Conservation (phyloP, 768 basidiomycete genomes). For the Psilocybe cyanescens region DNA sequence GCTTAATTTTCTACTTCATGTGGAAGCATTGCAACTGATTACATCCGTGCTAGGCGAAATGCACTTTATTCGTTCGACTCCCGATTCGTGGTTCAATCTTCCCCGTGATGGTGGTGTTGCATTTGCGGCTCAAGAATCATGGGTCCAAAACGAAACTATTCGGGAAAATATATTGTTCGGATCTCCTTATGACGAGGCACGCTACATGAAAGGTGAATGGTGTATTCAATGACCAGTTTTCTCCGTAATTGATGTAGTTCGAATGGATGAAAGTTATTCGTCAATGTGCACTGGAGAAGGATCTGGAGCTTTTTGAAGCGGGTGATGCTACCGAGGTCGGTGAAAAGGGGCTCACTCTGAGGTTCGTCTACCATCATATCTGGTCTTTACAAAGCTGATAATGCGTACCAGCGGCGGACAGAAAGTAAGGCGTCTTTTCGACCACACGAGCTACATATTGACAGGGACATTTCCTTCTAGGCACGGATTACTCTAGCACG, state of each 20-base stretch:
- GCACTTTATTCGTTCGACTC: conserved; percentile 57
- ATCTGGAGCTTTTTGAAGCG: conserved; percentile 67
- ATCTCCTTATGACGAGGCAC: conserved; percentile 70
- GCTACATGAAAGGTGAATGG: conserved; percentile 61
- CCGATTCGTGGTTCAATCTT: conserved; percentile 69
- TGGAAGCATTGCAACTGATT: background rate
- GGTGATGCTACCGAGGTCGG: conserved; percentile 73
- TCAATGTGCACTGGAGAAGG: conserved; percentile 74
- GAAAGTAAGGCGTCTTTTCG: conserved; percentile 26
- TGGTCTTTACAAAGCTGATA: background rate
- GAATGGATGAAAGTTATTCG: conserved; percentile 45
- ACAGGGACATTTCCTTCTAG: conserved; percentile 25
- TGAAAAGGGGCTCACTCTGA: conserved; percentile 64
- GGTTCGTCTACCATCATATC: conserved; percentile 9
- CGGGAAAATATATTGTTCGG: conserved; percentile 87
- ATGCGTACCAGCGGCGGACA: conserved; percentile 42
- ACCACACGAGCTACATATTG: no score
- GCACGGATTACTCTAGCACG: conserved; percentile 53
- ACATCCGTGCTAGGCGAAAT: conserved; percentile 53
- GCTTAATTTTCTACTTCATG: background rate
- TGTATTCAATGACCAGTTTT: no score
- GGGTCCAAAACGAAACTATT: conserved; percentile 84
- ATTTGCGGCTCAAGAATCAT: conserved; percentile 84
- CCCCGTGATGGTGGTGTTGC: conserved; percentile 73
- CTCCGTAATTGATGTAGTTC: no score